Conservation (phyloP, 2,329 filamentous ascomycete genomes). For the Fusarium sp. region DNA sequence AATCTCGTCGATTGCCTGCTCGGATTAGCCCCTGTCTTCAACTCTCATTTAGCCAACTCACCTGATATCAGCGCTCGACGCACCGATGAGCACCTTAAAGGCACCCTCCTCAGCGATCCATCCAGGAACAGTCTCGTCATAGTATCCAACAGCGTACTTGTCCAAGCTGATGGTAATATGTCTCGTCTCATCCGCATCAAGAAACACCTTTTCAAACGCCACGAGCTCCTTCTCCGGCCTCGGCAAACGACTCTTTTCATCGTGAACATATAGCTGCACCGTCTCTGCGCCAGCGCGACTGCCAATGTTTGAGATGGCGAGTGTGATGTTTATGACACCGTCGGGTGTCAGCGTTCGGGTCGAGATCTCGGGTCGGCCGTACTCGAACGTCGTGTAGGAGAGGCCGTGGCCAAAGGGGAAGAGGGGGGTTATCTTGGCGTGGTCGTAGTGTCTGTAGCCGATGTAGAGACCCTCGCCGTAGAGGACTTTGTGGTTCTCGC, state of each 20-base stretch:
- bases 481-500: constrained; percentile 74
- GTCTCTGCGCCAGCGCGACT: constrained; percentile 69
- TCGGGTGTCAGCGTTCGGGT: constrained; percentile 53
- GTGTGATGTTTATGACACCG: constrained; percentile 57
- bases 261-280: constrained; percentile 76
- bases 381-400: constrained; percentile 77
- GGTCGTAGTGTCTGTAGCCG: constrained; percentile 80
- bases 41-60: constrained; percentile 48
- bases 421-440: constrained; percentile 66
- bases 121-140: constrained; percentile 66
- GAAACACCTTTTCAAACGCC: constrained; percentile 73
- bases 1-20: constrained; percentile 63
- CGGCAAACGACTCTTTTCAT: constrained; percentile 71
- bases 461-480: constrained; percentile 82
- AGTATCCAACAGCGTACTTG: constrained; percentile 70
- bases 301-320: constrained; percentile 68
- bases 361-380: constrained; percentile 67
- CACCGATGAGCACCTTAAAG: constrained; percentile 71
- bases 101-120: constrained; percentile 76
- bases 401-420: constrained; percentile 82
- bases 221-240: constrained; percentile 78
- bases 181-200: constrained; percentile 68
- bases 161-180: constrained; percentile 61
- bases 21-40: constrained; percentile 12
- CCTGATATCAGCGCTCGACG: constrained; percentile 73